Base-by-base conservation (phyloP, 768 basidiomycete genomes). In the Termitomyces sp. region DNA sequence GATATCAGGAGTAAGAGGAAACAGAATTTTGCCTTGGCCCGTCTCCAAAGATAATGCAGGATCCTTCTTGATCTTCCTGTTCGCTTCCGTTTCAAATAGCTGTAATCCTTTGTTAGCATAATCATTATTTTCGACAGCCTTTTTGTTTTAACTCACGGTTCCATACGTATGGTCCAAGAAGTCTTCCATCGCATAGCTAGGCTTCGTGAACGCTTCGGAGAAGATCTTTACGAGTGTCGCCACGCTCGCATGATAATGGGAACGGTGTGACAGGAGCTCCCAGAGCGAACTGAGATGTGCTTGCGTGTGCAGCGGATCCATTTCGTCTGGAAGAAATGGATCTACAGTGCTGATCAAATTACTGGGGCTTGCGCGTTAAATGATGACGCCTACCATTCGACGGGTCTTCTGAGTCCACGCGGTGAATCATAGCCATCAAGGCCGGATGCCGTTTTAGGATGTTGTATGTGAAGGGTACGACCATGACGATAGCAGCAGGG, bases 391-490 rank as follows among this genome's bases (percentile, higher is more conserved):
- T 59, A 76, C 80, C 82, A 41, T 66, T 67, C 4, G 69, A 71
- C 23, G 62, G 62, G 34, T 73, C 63, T 10, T 68, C 69, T 1
- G 75, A 75, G 21, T 75, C 76, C 3, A 71, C 66, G 17, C 87
- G 83, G 69, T 98, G 97, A 35, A 98, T 91, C 89, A 98, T 90
- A 32, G 75, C 75, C 95, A 98, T 97, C 59, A 95, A 81, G 0
- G 87, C 84, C 3, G 95, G 95, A 70, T 98, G 96, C 9, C 83
- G 77, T 69, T 97, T 97, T 64, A 99, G 82, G 51, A 95, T 77
- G 61, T 98, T 98, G 75, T 98, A 98, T 7, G 88, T 86, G 73
- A 98, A 92, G 2, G 97, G 95, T 42, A 99, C 84, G 64, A 92
- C 76, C 79, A 95, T 89, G 56, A 99, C 80, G 31, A 97, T 86